These are phyloP conservation scores for Candida jianshihensis DNA, from an alignment of 805 yeast species.

Conservation along the genomic window DNA sequence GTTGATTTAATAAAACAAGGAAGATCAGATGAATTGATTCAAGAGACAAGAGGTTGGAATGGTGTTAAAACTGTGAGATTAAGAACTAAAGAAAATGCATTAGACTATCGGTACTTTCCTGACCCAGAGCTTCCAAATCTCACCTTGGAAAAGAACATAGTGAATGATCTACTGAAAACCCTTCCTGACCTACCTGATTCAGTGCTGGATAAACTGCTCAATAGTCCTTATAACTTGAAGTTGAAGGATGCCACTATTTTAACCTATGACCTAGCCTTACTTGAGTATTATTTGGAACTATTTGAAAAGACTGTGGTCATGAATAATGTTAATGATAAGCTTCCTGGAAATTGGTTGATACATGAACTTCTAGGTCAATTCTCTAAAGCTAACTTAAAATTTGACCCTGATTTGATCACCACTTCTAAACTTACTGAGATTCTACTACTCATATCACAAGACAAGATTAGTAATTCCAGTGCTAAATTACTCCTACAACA, in stretches of 20 bases:
- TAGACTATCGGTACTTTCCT: conserved; percentile 91
- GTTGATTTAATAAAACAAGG: conserved; percentile 37
- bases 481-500: conserved; percentile 62
- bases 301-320: conserved; percentile 22
- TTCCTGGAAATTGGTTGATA: conserved; percentile 71
- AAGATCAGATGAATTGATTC: conserved; percentile 20
- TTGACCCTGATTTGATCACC: conserved; percentile 28
- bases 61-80: conserved; percentile 61
- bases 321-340: conserved; percentile 25
- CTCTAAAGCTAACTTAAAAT: conserved; percentile 38
- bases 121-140: conserved; percentile 81
- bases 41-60: conserved; percentile 91
- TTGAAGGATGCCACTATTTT: conserved; percentile 72
- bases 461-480: conserved; percentile 52
- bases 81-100: conserved; percentile 71
- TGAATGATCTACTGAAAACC: conserved; percentile 30
- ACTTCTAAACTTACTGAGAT: conserved; percentile 46
- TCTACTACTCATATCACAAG: conserved; percentile 38
- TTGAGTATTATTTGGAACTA: conserved; percentile 46
- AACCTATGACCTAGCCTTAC: conserved; percentile 42
- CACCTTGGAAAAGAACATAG: conserved; percentile 35
- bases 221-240: conserved; percentile 47
- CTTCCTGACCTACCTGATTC: conserved; percentile 62
- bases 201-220: conserved; percentile 37
- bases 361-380: conserved; percentile 74